phyloP scores from a whole-genome alignment of 2,329 filamentous ascomycete genomes.

The Trichoderma lentiforme region DNA sequence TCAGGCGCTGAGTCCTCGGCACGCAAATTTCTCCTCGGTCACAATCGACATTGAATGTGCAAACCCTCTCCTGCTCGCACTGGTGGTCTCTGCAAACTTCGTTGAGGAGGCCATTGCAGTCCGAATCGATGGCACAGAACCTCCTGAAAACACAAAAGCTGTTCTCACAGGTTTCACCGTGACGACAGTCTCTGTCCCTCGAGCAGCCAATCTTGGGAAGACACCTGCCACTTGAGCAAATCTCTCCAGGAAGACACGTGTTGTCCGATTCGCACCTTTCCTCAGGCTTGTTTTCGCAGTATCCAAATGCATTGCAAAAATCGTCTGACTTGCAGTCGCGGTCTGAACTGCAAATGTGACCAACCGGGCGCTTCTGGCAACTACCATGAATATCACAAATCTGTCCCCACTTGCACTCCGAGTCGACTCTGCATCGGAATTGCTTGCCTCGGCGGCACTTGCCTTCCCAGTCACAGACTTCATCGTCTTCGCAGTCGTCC shows the following conservation, averaged over 20 bases:
- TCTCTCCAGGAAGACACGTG: neutral
- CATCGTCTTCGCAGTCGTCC: neutral
- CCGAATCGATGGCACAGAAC: neutral
- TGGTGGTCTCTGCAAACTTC: neutral
- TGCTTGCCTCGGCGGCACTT: neutral
- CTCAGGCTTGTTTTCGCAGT: neutral
- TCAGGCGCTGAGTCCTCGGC: neutral
- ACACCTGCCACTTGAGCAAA: neutral
- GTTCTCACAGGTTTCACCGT: neutral
- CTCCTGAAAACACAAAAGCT: neutral
- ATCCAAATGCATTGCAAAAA: slow-evolving; percentile 9
- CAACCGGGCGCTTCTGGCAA: neutral
- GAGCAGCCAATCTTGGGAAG: neutral
- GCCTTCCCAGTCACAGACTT: slow-evolving; percentile 2
- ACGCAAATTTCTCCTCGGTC: neutral
- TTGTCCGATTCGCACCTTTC: neutral
- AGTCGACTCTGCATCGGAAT: neutral
- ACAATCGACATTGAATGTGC: neutral
- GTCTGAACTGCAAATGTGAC: neutral
- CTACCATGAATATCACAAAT: slow-evolving; percentile 1
- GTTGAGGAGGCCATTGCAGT: neutral
- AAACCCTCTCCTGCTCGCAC: neutral
- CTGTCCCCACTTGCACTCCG: neutral
- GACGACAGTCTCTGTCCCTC: neutral
- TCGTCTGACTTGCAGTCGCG: neutral